Evolutionary conservation across 1,284 basidiomycete genomes (phyloP), one percentile per base, ranked within the genome.

Genomic region (Afroboletus lepidellus): DNA sequence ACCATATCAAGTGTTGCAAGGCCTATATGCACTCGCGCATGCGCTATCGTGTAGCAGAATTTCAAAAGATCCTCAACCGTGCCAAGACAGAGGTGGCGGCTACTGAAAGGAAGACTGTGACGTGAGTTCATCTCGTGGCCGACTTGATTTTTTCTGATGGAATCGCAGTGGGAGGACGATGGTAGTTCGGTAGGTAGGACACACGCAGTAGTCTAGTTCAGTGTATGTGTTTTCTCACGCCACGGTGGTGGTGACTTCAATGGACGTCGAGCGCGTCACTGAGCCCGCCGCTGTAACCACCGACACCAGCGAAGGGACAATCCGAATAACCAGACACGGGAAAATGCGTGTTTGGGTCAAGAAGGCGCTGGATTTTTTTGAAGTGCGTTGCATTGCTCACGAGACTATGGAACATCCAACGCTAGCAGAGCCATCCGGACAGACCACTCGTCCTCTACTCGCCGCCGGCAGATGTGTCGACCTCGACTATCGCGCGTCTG

Each of bases 1-100:
- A 99, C 73, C 97, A 99, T 73, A 97, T 99, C 83, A 99, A 96
- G 69, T 98, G 96, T 72, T 95, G 90, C 49, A 99, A 99, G 73
- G 97, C 96, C 1, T 99, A 99, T 76, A 96, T 99, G 92, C 97
- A 99, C 73, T 96, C 93, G 23, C 80, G 97, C 46, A 97, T 99
- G 95, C 82, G 97, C 56, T 82, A 90, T 68, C 85, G 97, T 24
- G 97, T 98, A 13, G 85, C 90, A 15, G 94, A 98, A 72, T 99
- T 99, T 78, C 87, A 98, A 74, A 99, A 99, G 77, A 86, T 99
- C 45, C 77, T 99, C 64, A 99, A 99, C 70, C 78, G 97, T 46
- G 96, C 97, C n/a, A 99, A 99, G 80, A 91, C 91, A 32, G 97
- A 99, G 73, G 83, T 84, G 9, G 87, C 85, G 2, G 79, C 82